Conservation (phyloP, 73 alveolate species). For the Paramecium sonneborni region DNA sequence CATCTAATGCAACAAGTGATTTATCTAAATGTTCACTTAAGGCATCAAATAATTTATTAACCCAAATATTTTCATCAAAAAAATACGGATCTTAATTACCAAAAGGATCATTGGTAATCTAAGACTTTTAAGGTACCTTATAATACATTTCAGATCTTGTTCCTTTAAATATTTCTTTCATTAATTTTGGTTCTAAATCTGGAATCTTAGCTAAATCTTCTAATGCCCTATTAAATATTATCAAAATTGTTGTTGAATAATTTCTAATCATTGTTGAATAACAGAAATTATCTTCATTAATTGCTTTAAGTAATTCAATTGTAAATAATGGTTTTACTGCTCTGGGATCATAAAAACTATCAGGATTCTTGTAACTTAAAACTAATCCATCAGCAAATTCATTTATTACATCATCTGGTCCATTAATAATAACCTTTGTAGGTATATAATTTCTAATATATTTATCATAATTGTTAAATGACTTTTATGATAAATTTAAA, state of each 20-base stretch:
- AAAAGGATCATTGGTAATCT: slow-evolving; percentile 87
- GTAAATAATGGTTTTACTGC: slow-evolving; percentile 84
- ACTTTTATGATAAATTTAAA: slow-evolving; percentile 81
- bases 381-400: slow-evolving; percentile 75
- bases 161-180: slow-evolving; percentile 91
- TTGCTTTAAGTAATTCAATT: slow-evolving; percentile 76
- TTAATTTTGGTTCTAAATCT: slow-evolving; percentile 92
- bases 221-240: slow-evolving; percentile 93
- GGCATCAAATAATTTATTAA: slow-evolving; percentile 91
- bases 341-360: slow-evolving; percentile 67
- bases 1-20: slow-evolving; percentile 93
- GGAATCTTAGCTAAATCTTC: slow-evolving; percentile 92
- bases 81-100: slow-evolving; percentile 80
- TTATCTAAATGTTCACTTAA: slow-evolving; percentile 81
- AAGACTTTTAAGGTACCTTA: slow-evolving; percentile 94
- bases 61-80: slow-evolving; percentile 98
- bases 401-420: slow-evolving; percentile 87
- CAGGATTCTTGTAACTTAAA: slow-evolving; percentile 76
- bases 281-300: slow-evolving; percentile 58
- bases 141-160: slow-evolving; percentile 90
- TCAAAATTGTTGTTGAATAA: slow-evolving; percentile 84
- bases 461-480: slow-evolving; percentile 88
- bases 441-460: slow-evolving; percentile 91
- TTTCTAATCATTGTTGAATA: slow-evolving; percentile 93
- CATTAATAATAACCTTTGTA: slow-evolving; percentile 75